A percentile compares a stretch with the other conserved stretches of the same genome.
Evolutionary conservation across 768 basidiomycete genomes (phyloP).

Genomic region (Tubosaeta sp.): DNA sequence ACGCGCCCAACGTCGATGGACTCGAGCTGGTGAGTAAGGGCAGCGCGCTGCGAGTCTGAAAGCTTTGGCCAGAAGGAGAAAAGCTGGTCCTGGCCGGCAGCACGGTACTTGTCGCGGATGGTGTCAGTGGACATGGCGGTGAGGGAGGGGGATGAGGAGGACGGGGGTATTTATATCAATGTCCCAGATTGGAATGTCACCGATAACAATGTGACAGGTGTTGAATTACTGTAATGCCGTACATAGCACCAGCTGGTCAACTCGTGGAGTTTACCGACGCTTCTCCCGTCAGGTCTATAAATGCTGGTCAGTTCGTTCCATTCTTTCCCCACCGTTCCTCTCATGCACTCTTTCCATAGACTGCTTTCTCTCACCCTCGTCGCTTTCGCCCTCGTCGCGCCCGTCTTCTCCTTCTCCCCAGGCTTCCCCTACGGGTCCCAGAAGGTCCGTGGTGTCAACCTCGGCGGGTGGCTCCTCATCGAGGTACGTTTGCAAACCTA

Average conservation of each 20-base stretch:
- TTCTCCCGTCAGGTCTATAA: conserved; percentile 13
- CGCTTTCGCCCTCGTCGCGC: conserved; percentile 25
- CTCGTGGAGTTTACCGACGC: too few relatives aligned
- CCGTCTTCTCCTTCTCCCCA: conserved; percentile 36
- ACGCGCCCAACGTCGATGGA: conserved; percentile 86
- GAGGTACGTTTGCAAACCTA: conserved; percentile 35
- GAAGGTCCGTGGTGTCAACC: conserved; percentile 80
- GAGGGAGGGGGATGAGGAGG: background rate
- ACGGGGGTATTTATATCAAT: too few relatives aligned
- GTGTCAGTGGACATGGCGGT: conserved; percentile 50
- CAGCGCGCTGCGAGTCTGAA: conserved; percentile 53
- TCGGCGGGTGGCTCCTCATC: conserved; percentile 63
- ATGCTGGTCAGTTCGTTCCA: background rate
- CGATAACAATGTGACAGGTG: too few relatives aligned
- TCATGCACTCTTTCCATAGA: conserved; percentile 33
- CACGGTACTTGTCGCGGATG: conserved; percentile 61
- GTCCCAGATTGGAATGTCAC: too few relatives aligned
- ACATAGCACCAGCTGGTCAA: too few relatives aligned
- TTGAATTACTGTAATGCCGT: too few relatives aligned
- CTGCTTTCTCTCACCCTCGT: conserved; percentile 20
- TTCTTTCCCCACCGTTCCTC: conserved; percentile 36
- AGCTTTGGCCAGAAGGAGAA: conserved; percentile 83
- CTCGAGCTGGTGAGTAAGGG: conserved; percentile 69
- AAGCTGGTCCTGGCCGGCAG: conserved; percentile 85
- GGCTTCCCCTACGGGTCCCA: conserved; percentile 70